Evolutionary conservation across 2,329 filamentous ascomycete genomes (phyloP).

Genomic region (Escovopsis sp.): DNA sequence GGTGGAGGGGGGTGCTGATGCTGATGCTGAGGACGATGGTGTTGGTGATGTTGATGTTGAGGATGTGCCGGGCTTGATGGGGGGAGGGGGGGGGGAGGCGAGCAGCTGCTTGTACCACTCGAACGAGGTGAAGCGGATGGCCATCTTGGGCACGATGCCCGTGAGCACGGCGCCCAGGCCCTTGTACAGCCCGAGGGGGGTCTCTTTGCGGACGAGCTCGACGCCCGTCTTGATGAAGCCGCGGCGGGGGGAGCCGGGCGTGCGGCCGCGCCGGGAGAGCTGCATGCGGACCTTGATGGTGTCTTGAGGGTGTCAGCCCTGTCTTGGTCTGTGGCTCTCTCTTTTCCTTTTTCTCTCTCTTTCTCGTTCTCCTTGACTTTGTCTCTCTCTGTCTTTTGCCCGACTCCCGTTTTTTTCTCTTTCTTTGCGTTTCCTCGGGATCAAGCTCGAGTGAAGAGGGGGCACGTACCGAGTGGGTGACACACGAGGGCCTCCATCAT

Average conservation of each 20-base stretch:
- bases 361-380: not conserved
- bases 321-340: not conserved
- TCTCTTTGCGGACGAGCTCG: constrained; percentile 81
- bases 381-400: not conserved
- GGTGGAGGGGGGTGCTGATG: constrained; percentile 15
- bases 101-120: constrained; percentile 84
- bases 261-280: constrained; percentile 70
- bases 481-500: constrained; percentile 99
- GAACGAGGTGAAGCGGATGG: constrained; percentile 95
- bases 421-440: too few species aligned
- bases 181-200: constrained; percentile 88
- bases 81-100: constrained; percentile 47
- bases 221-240: constrained; percentile 77
- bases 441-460: too few species aligned
- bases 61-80: too few species aligned
- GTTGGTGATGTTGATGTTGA: too few species aligned
- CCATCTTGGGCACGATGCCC: constrained; percentile 98
- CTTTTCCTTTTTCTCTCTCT: not conserved
- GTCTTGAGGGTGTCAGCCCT: constrained; percentile 34
- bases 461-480: constrained; percentile 66
- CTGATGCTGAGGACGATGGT: too few species aligned
- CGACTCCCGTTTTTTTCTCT: too few species aligned
- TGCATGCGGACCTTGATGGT: constrained; percentile 99
- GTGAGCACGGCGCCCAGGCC: constrained; percentile 92
- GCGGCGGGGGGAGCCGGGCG: constrained; percentile 69